These are phyloP conservation scores for Raphanus hybrid DNA, from an alignment of 441 rosid species.

Conservation along the genomic window DNA sequence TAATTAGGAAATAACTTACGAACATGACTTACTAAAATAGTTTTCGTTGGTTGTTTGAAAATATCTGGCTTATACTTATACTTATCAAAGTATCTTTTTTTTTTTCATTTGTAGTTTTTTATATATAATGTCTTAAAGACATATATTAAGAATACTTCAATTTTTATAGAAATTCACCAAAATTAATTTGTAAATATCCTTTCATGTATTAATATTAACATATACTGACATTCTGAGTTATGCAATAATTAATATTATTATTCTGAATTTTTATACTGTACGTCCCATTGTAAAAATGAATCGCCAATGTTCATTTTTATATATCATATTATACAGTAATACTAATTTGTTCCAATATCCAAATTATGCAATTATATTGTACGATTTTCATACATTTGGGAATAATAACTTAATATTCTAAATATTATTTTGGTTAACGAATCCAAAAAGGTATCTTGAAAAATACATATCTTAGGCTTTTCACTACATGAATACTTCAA, in stretches of 20 bases:
- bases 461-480: neutral
- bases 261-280: neutral
- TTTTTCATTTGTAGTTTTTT: neutral
- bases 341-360: too few species aligned
- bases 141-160: neutral
- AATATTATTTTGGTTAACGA: neutral
- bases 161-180: neutral
- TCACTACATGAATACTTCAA: neutral
- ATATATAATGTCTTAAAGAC: neutral
- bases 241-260: neutral
- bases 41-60: neutral
- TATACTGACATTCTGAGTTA: neutral
- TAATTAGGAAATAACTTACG: neutral
- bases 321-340: too few species aligned
- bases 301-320: neutral
- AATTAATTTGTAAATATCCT: neutral
- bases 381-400: neutral
- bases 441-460: neutral
- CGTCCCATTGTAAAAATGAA: neutral
- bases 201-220: neutral
- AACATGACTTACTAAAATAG: neutral
- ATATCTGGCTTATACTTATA: neutral
- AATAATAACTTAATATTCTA: neutral
- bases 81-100: neutral
- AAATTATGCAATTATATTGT: neutral